phyloP scores from a whole-genome alignment of 257 asterid species.

The Fraxinus excelsior region DNA sequence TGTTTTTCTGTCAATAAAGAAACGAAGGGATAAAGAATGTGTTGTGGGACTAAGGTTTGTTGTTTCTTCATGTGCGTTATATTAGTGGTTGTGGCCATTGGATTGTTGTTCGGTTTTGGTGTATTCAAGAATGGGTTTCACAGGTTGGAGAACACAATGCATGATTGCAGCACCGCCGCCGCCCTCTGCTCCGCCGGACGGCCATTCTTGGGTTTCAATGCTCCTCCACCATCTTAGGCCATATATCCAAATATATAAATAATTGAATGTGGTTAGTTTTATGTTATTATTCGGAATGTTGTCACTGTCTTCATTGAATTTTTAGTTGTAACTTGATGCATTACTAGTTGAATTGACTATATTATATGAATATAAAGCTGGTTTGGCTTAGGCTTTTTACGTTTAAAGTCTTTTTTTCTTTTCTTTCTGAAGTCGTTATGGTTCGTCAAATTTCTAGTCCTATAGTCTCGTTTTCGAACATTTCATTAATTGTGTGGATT shows the following conservation, averaged over 20 bases:
- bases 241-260: not conserved
- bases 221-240: slow-evolving; percentile 53
- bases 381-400: too few species aligned
- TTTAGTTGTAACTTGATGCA: not conserved
- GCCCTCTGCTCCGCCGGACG: slow-evolving; percentile 26
- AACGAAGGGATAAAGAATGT: slow-evolving; percentile 35
- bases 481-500: not conserved
- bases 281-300: too few species aligned
- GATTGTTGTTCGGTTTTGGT: slow-evolving; percentile 67
- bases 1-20: not conserved
- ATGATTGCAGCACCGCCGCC: slow-evolving; percentile 28
- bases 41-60: slow-evolving; percentile 60
- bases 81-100: slow-evolving; percentile 48
- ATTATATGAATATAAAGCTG: not conserved
- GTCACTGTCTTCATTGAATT: not conserved
- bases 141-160: slow-evolving; percentile 48
- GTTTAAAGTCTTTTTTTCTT: not conserved
- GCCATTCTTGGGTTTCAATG: slow-evolving; percentile 46
- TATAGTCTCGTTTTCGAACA: not conserved
- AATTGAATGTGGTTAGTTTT: not conserved
- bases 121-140: slow-evolving; percentile 65
- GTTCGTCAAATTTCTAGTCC: not conserved
- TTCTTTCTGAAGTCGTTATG: not conserved
- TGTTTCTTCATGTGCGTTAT: slow-evolving; percentile 51
- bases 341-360: not conserved